Base-by-base conservation (phyloP, 1,284 basidiomycete species). In the Ceratobasidium sp. region DNA sequence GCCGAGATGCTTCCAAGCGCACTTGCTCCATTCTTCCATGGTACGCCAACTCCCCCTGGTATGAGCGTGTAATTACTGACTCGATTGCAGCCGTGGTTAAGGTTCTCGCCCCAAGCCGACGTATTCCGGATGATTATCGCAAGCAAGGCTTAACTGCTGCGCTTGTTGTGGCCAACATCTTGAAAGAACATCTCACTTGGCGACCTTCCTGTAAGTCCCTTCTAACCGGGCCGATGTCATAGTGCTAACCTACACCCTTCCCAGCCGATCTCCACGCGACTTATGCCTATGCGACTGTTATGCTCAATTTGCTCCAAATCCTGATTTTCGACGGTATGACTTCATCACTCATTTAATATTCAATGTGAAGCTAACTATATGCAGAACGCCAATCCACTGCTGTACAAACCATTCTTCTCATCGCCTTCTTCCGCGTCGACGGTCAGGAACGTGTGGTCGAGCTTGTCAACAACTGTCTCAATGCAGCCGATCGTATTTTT, bases 1-100 rank as follows among this genome's bases (percentile, higher is more conserved):
- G 87, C 89, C 16, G 60, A 64, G 36, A 64, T 64, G 60, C 50
- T 96, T 64, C 92, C 94, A 0, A 86, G 84, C 29, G 84, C 88
- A 2, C 79, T 96, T 69, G 86, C 87, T 0, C 89, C 92, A 3
- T 90, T 98, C 77, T 94, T 97, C 80, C 91, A 93, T 83, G 88
- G 95, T 94, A 77, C 33, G 11, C 4, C 70, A 80, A 77, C 2
- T 66, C 54, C n/a, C 7, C 36, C 39, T 60, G 66, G 29, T 5
- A 16, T n/a, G n/a, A 3, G 3, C 6, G 9, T 19, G 4, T 39
- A 16, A 16, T 44, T 70, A 16, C 39, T 27, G n/a, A 36, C 66
- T 47, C 68, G 47, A 56, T 25, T 42, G 36, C 71, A 93, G 93
- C 91, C 16, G 86, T 95, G 70, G 89, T 95, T 71, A 91, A 93